phyloP scores from a whole-genome alignment of 2,329 filamentous ascomycete genomes.

The Xylaria arbuscula region DNA sequence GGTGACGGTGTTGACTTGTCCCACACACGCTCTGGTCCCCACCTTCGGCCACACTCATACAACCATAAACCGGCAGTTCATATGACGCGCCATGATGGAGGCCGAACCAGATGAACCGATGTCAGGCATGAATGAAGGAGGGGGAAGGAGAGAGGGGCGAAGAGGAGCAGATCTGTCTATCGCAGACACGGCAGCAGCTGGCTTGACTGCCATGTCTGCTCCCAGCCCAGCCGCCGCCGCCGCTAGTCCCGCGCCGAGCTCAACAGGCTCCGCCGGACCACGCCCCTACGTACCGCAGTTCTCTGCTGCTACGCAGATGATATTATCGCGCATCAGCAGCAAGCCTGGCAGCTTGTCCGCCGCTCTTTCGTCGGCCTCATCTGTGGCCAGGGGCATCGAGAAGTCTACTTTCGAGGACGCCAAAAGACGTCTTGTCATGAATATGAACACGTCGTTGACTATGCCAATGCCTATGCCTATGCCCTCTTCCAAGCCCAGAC shows the following conservation, averaged over 20 bases:
- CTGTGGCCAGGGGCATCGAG: conserved; percentile 48
- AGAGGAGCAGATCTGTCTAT: conserved; percentile 13
- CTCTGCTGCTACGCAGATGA: conserved; percentile 55
- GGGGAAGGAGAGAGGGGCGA: not conserved
- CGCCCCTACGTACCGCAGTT: conserved; percentile 51
- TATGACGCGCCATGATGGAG: conserved; percentile 21
- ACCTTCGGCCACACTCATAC: not conserved
- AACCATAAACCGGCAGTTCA: not conserved
- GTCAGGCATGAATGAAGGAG: not conserved
- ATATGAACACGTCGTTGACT: conserved; percentile 55
- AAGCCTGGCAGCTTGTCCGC: conserved; percentile 52
- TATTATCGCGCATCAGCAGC: conserved; percentile 53
- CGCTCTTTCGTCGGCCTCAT: conserved; percentile 51
- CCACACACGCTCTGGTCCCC: not conserved
- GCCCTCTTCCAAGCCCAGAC: conserved; percentile 31
- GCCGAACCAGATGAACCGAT: not conserved
- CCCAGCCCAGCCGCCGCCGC: conserved; percentile 30
- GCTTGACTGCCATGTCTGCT: conserved; percentile 10
- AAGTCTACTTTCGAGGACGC: conserved; percentile 54
- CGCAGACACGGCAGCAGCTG: conserved; percentile 17
- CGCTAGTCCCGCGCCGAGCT: conserved; percentile 43
- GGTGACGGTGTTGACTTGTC: not conserved
- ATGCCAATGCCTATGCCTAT: conserved; percentile 54
- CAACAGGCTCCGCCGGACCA: conserved; percentile 44
- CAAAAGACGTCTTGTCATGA: conserved; percentile 54